Evolutionary conservation across 2,329 filamentous ascomycete species (phyloP).

Genomic region (Aspergillus sp.): DNA sequence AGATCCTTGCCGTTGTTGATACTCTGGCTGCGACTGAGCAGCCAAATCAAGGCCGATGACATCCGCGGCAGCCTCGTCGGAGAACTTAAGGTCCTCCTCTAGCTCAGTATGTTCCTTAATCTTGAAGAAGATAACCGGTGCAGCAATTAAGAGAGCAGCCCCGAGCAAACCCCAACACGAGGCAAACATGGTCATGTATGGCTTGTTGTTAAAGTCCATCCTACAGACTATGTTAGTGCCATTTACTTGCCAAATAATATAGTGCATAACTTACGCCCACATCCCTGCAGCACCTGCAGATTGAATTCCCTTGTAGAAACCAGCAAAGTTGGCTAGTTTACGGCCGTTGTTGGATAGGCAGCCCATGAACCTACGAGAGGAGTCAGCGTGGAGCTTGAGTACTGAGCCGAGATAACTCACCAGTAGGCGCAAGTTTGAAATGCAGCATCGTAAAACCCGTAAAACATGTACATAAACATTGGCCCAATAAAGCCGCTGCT

Average conservation of each 20-base stretch:
- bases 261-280: conserved; percentile 38
- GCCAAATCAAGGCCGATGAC: conserved; percentile 46
- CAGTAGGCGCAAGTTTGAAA: conserved; percentile 94
- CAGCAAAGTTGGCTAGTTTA: conserved; percentile 87
- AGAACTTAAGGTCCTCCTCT: conserved; percentile 80
- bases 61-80: conserved; percentile 77
- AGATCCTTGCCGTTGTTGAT: neutral
- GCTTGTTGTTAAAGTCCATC: conserved; percentile 61
- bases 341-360: conserved; percentile 88
- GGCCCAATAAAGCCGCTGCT: conserved; percentile 69
- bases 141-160: conserved; percentile 72
- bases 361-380: conserved; percentile 73
- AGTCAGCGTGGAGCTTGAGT: neutral
- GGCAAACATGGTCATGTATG: conserved; percentile 72
- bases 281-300: conserved; percentile 74
- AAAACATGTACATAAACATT: conserved; percentile 88
- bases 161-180: conserved; percentile 74
- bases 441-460: conserved; percentile 82
- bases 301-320: conserved; percentile 87
- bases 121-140: conserved; percentile 75
- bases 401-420: conserved; percentile 43
- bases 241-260: neutral
- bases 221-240: conserved; percentile 54
- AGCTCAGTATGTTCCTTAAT: conserved; percentile 79
- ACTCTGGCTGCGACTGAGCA: neutral